Evolutionary conservation across 495 filamentous ascomycete genomes (phyloP).

Genomic region (Hypoxylon fragiforme): DNA sequence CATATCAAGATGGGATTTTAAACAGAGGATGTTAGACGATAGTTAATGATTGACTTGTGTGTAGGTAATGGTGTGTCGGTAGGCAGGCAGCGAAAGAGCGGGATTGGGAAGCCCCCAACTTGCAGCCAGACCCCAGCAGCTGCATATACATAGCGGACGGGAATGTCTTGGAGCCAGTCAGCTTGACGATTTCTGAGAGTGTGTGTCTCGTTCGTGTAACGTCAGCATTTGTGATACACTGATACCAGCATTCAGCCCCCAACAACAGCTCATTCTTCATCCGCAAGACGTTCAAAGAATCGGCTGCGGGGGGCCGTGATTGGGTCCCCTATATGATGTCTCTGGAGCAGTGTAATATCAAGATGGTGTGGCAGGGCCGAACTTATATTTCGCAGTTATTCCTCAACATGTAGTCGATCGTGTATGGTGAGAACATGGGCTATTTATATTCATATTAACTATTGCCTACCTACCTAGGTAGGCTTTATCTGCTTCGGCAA

Average conservation of each 20-base stretch:
- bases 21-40: constrained; percentile 20
- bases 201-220: constrained; percentile 24
- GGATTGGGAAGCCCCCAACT: constrained; percentile 6
- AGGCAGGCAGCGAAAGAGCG: constrained; percentile 8
- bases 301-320: constrained; percentile 8
- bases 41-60: constrained; percentile 8
- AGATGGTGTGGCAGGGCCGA: too few species aligned
- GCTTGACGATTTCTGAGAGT: too few species aligned
- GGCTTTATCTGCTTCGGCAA: too few species aligned
- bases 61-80: constrained; percentile 3
- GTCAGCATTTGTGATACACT: constrained; percentile 5
- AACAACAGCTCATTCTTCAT: constrained; percentile 12
- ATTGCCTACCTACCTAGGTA: too few species aligned
- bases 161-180: constrained; percentile 14
- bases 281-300: constrained; percentile 3
- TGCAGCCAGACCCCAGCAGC: constrained; percentile 13
- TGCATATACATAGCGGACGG: constrained; percentile 17
- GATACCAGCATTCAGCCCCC: constrained; percentile 22
- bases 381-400: too few species aligned
- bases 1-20: constrained; percentile 26
- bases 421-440: too few species aligned
- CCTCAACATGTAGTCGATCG: too few species aligned
- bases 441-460: too few species aligned
- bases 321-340: too few species aligned
- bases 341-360: too few species aligned